Base-by-base conservation (phyloP, 1,284 basidiomycete species). In the Cutaneotrichosporon sp. region DNA sequence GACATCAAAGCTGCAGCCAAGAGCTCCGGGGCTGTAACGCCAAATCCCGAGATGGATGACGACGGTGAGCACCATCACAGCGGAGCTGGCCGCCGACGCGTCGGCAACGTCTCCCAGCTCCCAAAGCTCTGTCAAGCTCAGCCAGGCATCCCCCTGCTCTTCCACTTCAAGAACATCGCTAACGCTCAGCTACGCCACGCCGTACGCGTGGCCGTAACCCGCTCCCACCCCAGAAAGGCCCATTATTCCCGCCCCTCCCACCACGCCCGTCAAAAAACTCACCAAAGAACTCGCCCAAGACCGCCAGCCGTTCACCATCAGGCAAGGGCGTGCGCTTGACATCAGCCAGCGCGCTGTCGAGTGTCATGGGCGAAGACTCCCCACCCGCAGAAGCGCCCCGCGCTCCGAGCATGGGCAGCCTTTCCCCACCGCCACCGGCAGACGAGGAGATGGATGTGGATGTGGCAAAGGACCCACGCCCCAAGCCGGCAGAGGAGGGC, bases 181-280 rank as follows among this genome's bases (percentile, higher is more conserved):
- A 26, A 51, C 48, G 4, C n/a, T 16, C 50, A 65, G 69, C 55
- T 31, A 48, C 51, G 26, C 64, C 61, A 3, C 62, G 64, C 37
- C 60, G 71, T 25, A 74, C 72, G 16, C 57, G 73, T 37, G 61
- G 61, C 14, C 57, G 69, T 17, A 71, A 73, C 49, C 72, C 72
- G 2, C 57, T 74, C 14, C 66, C 72, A 33, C 72, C 72, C 1
- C 62, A 65, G 20, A 53, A 62, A 9, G 72, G 72, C 14, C 73
- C 73, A 8, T 61, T 70, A 9, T 74, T 73, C 54, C 73, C 73
- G 9, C 66, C 71, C 26, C 61, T 75, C 11, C 73, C 73, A 22
- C 73, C 73, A 5, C 68, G 72, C 54, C 66, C 63, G 42, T 61
- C 66, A 9, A 70, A 67, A 48, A 58, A 61, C 48, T 64, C 64